Evolutionary conservation across 768 basidiomycete genomes (phyloP), one percentile per base, ranked within the genome.

Genomic region (Naematelia aurantialba): DNA sequence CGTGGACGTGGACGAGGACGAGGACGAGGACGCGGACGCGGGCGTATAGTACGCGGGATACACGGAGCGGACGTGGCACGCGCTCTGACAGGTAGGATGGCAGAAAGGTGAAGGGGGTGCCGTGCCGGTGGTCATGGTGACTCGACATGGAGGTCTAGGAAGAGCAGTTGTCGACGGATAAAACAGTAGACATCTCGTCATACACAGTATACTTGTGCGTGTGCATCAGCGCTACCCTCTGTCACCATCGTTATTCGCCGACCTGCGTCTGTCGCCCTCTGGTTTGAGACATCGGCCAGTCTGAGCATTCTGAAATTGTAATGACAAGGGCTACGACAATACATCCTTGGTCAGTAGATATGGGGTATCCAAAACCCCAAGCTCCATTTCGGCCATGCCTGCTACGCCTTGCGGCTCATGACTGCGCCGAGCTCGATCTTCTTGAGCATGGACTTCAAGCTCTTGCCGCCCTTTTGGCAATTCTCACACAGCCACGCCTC

Each of bases 401-500:
- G 13, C 59, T 54, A 59, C 34, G 56, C 27, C 44, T 60, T 46
- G 52, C 60, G 59, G 21, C 65, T 51, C 31, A 58, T 56, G 22
- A 72, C 62, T 24, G 68, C 72, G 21, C 60, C 70, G 49, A 59
- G 45, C 67, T 79, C 76, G 63, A 80, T 66, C 73, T 79, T 79
- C 67, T 73, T 76, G 55, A 80, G 62, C 60, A 78, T 59, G 4
- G 59, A 56, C 58, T 67, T 72, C 30, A 81, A 61, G 58, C 67
- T 79, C 70, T 78, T 79, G 10, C 78, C 79, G 2, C 71, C 73
- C 75, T 90, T 86, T 73, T 89, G 89, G 67, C 91, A 91, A 72
- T 94, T 92, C 17, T 81, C 82, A 73, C 87, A 83, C 58, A 99
- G 73, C 91, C 91, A 97, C 14, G 62, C 64, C 79, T 96, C 91